Conservation (phyloP, 2,329 filamentous ascomycete genomes). For the Eutypella sp. region DNA sequence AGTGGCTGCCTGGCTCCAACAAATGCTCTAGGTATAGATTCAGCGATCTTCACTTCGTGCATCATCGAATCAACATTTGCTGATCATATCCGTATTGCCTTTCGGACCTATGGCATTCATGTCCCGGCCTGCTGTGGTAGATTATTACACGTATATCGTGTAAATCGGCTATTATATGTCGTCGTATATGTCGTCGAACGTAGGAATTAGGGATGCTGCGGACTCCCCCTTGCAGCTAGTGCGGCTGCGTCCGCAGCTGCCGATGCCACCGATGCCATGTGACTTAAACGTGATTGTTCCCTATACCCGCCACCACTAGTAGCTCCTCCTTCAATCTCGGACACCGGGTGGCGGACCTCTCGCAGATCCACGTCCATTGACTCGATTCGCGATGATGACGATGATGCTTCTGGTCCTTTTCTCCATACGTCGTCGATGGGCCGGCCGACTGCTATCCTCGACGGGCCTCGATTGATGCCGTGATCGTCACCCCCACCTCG, state of each 20-base stretch:
- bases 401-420: constrained; percentile 20
- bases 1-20: no score
- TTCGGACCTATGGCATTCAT: no score
- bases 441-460: constrained; percentile 23
- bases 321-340: constrained; percentile 4
- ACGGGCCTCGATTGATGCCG: constrained; percentile 11
- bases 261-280: constrained; percentile 31
- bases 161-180: neutral
- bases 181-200: neutral
- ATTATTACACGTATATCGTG: no score
- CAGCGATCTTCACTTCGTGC: no score
- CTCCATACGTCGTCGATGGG: constrained; percentile 27
- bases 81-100: no score
- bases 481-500: constrained; percentile 16
- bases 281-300: constrained; percentile 27
- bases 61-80: no score
- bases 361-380: constrained; percentile 27
- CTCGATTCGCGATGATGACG: constrained; percentile 14
- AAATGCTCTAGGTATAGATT: no score
- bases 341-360: constrained; percentile 16
- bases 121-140: no score
- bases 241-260: constrained; percentile 23
- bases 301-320: constrained; percentile 6
- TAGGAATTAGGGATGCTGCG: constrained; percentile 7
- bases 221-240: constrained; percentile 13